These are phyloP conservation scores for Stephanodiscus minutulus DNA, from an alignment of 108 stramenopile species.

Conservation along the genomic window DNA sequence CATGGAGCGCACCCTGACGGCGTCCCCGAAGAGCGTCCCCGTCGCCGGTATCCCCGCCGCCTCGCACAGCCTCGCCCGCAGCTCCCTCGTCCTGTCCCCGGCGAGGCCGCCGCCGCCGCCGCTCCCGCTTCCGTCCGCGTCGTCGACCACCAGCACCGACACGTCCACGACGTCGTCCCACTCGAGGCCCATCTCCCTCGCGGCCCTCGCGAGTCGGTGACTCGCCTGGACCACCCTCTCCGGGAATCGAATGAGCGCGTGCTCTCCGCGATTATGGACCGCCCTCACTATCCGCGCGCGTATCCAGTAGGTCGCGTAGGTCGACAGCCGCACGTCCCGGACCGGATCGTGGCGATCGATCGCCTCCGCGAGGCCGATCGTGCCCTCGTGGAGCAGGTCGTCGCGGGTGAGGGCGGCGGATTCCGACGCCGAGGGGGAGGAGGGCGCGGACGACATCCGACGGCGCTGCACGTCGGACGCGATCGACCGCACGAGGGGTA, in stretches of 20 bases:
- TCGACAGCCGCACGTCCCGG: conserved; percentile 68
- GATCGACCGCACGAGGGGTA: conserved; percentile 70
- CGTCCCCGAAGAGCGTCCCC: conserved; percentile 36
- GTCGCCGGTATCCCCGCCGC: conserved; percentile 35
- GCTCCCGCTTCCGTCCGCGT: too few species aligned
- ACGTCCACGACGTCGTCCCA: conserved; percentile 37
- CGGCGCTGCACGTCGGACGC: conserved; percentile 56
- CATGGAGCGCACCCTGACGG: conserved; percentile 43
- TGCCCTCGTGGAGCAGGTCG: conserved; percentile 92
- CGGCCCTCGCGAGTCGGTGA: conserved; percentile 57
- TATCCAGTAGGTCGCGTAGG: conserved; percentile 96
- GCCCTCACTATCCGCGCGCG: conserved; percentile 84
- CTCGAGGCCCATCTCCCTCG: conserved; percentile 59
- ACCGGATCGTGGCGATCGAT: conserved; percentile 88
- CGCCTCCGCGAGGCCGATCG: conserved; percentile 86
- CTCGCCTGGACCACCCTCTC: conserved; percentile 63
- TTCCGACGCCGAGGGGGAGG: background rate
- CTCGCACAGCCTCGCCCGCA: conserved; percentile 21
- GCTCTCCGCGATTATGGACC: conserved; percentile 78
- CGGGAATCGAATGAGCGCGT: conserved; percentile 68
- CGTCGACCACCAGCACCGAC: conserved; percentile 18
- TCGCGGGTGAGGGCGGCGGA: conserved; percentile 46
- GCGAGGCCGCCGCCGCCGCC: too few species aligned
- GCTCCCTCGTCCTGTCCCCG: conserved; percentile 32
- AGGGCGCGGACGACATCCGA: conserved; percentile 6